Evolutionary conservation across 495 filamentous ascomycete genomes (phyloP), one percentile per base, ranked within the genome.

Genomic region (Chaetomium fimeti): DNA sequence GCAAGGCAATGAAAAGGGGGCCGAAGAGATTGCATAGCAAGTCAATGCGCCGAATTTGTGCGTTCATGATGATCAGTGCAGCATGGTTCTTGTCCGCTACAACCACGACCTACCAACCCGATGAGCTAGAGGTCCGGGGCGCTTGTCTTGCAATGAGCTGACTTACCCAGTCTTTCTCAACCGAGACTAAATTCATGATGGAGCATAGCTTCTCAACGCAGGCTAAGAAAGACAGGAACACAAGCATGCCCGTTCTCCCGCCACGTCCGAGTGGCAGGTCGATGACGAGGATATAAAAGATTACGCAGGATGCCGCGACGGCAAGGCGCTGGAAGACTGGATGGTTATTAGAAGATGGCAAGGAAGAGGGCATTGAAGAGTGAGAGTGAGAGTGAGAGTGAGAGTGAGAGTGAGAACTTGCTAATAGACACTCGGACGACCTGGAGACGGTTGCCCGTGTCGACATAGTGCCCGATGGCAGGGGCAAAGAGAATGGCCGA

Each of bases 21-120:
- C 83, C 87, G 9, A 87, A 49, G 8, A 91, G 81, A 69, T 91
- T 91, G 78, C 89, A 91, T 47, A 86, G 73, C 15, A 91, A 77
- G 68, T 91, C 89, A 58, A 91, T 90, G 1, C 88, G 81, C 36
- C 89, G 79, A 85, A 91, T 90, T 2, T 58, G 42, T 5, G 57
- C 57, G 9, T 60, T 60, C 57, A 59, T 29, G 2, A n/a, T 60
- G 15, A 12, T 45, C 18, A 55, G 22, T 6, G 28, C 22, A 16
- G 27, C 29, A 11, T 53, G 22, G 18, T 59, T 47, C 24, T 49
- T n/a, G 22, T n/a, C 55, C 3, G 62, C 24, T 2, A 73, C 63
- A 0, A 73, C 66, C 4, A 72, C 69, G 8, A 60, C 49, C 27
- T 49, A 16, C 18, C 25, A 27, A 3, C 11, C 1, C 43, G 16